Evolutionary conservation across 1,284 basidiomycete genomes (phyloP), one percentile per base, ranked within the genome.

Genomic region (Fomitiporia mediterranea): DNA sequence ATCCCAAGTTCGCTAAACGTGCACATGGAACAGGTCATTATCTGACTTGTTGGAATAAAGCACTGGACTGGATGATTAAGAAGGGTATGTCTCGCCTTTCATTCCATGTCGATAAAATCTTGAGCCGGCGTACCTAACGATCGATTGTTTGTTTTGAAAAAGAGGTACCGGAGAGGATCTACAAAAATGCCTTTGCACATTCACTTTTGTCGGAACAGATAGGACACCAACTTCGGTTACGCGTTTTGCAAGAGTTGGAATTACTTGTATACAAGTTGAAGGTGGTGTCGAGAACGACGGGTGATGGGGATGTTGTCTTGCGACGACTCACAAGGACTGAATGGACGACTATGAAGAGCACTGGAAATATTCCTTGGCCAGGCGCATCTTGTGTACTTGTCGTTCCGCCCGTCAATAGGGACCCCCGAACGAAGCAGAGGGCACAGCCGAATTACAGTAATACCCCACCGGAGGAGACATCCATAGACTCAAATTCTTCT

Each of bases 201-300:
- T 66, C 72, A 13, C 64, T 70, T n/a, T 66, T 87, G 8, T 65
- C 67, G 11, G 68, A 39, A 7, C 83, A 89, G 51, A 74, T 87
- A 37, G 69, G 70, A 1, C 83, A 89, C 64, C 72, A 86, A 17
- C 71, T 91, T 9, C 84, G 88, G 42, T 66, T 86, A 17, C 82
- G 88, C 19, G 77, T 89, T 13, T 69, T 91, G 2, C 88, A 90
- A 65, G 89, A 91, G 64, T 68, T 91, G 3, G 74, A 83, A 39
- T 64, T 89, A 6, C 69, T 90, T 37, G 70, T 69, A 0, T 74
- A 76, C 7, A 67, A 67, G 5, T 65, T 85, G 38, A 69, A 72
- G 61, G 57, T 57, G 8, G 48, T 61, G 17, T 64, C 66, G 1
- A 53, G 68, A 62, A 58, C 61, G 44, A 52, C 58, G 19, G 52